Conservation (phyloP, 768 basidiomycete species). For the Tylopilus rubrobrunneus region DNA sequence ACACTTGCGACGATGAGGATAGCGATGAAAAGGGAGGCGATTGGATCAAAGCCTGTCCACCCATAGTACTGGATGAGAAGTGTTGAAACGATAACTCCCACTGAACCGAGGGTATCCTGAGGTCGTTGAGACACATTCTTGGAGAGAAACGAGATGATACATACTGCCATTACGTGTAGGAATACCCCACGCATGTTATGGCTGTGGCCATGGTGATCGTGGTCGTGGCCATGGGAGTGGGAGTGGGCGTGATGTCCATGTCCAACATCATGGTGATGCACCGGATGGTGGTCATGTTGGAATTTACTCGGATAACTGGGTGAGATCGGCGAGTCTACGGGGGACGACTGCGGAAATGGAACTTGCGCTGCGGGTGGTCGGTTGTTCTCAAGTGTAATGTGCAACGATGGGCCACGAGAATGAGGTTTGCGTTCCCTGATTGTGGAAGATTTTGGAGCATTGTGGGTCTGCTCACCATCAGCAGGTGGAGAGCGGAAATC, state of each 20-base stretch:
- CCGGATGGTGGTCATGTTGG: slow-evolving; percentile 44
- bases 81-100: slow-evolving; percentile 97
- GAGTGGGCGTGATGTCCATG: slow-evolving; percentile 48
- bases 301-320: slow-evolving; percentile 56
- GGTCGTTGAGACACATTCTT: slow-evolving; percentile 7
- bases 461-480: slow-evolving; percentile 6
- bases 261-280: slow-evolving; percentile 15
- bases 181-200: slow-evolving; percentile 99
- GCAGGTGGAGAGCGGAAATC: slow-evolving; percentile 14
- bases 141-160: slow-evolving; percentile 19
- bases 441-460: slow-evolving; percentile 9
- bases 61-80: slow-evolving; percentile 93
- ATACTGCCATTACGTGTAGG: slow-evolving; percentile 91
- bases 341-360: slow-evolving; percentile 27
- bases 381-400: slow-evolving; percentile 29
- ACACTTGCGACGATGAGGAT: slow-evolving; percentile 93
- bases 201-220: slow-evolving; percentile 78
- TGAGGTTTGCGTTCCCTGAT: slow-evolving; percentile 34
- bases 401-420: slow-evolving; percentile 39
- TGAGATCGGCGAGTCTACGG: slow-evolving; percentile 53
- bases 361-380: slow-evolving; percentile 16
- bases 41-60: slow-evolving; percentile 98
- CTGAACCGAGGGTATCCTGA: slow-evolving; percentile 92
- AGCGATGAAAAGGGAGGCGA: slow-evolving; percentile 96
- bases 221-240: slow-evolving; percentile 51